Conservation (phyloP, 768 basidiomycete genomes). For the Xanthoconium stramineum region DNA sequence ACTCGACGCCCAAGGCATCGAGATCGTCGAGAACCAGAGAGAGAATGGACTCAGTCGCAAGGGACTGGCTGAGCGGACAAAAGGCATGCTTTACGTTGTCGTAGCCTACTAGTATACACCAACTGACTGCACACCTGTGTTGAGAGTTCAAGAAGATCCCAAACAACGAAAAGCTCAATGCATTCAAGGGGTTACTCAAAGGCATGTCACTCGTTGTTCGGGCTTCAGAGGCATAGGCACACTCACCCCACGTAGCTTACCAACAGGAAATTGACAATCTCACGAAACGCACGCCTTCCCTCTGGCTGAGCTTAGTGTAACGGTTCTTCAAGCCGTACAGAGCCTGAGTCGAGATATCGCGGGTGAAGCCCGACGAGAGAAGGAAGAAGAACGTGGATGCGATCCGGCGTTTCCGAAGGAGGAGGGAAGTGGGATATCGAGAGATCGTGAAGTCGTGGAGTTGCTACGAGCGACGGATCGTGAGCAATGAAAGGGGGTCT, state of each 20-base stretch:
- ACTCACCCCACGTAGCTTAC: constrained; percentile 56
- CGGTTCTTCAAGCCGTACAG: too few species aligned
- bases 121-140: not conserved
- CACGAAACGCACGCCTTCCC: constrained; percentile 87
- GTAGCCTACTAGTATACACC: too few species aligned
- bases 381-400: too few species aligned
- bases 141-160: constrained; percentile 95
- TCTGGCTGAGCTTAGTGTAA: too few species aligned
- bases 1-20: constrained; percentile 88
- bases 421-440: too few species aligned
- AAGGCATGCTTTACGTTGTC: constrained; percentile 49
- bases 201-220: constrained; percentile 40
- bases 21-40: constrained; percentile 98
- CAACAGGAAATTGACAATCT: constrained; percentile 95
- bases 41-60: constrained; percentile 94
- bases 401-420: too few species aligned
- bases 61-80: constrained; percentile 91
- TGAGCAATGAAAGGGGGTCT: too few species aligned
- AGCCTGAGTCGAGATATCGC: too few species aligned
- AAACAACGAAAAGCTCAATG: constrained; percentile 81
- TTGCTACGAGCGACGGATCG: too few species aligned
- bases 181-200: constrained; percentile 90
- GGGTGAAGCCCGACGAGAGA: too few species aligned
- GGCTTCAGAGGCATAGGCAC: too few species aligned
- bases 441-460: too few species aligned